Conservation (phyloP, 1,139 yeast genomes). For the Diutina ranongensis region DNA sequence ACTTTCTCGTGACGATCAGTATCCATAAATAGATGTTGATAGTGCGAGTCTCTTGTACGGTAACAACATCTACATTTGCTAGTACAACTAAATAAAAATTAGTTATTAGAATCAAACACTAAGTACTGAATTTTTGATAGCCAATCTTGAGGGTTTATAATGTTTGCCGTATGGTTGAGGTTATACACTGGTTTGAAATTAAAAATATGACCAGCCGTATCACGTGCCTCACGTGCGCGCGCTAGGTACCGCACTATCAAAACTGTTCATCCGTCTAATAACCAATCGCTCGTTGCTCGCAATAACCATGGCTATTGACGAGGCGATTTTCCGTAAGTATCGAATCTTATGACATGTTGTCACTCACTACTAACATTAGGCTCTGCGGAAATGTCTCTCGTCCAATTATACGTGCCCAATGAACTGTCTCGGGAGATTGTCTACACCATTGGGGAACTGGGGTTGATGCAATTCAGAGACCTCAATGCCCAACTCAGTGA, state of each 20-base stretch:
- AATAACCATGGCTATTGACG: conserved; percentile 31
- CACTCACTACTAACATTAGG: conserved; percentile 13
- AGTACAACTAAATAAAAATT: too few species aligned
- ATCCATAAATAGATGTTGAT: background rate
- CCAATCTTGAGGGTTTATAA: too few species aligned
- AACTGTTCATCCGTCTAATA: background rate
- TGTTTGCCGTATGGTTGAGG: too few species aligned
- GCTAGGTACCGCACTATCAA: too few species aligned
- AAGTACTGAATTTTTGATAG: too few species aligned
- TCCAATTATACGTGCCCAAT: conserved; percentile 61
- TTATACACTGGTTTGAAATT: too few species aligned
- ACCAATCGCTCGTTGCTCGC: background rate
- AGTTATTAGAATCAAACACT: too few species aligned
- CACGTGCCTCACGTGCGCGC: background rate
- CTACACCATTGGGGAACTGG: conserved; percentile 52
- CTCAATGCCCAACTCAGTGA: conserved; percentile 55
- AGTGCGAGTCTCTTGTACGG: too few species aligned
- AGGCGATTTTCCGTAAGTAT: conserved; percentile 57
- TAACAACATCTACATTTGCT: too few species aligned
- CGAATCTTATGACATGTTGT: background rate
- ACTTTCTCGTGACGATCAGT: conserved; percentile 26
- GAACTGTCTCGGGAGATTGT: conserved; percentile 60
- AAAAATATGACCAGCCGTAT: too few species aligned
- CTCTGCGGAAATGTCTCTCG: conserved; percentile 75
- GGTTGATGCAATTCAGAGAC: conserved; percentile 59